Conservation (phyloP, 1,139 yeast genomes). For the Magnusiomyces magnusii region DNA sequence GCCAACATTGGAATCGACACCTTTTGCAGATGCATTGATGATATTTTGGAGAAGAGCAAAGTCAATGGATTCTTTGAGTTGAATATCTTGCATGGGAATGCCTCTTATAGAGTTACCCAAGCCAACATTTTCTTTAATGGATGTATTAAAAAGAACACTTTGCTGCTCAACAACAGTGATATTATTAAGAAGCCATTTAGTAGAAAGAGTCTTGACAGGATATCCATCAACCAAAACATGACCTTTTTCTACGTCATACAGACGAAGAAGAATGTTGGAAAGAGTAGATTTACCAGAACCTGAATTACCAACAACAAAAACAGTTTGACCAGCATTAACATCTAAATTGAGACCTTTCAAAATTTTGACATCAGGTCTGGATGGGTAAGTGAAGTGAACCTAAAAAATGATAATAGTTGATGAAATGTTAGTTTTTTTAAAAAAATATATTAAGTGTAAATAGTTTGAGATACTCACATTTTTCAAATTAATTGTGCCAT, state of each 20-base stretch:
- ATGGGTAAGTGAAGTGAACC: conserved; percentile 51
- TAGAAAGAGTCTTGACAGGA: conserved; percentile 39
- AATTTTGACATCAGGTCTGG: conserved; percentile 41
- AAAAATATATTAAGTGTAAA: no score
- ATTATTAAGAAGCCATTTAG: conserved; percentile 51
- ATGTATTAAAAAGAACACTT: conserved; percentile 55
- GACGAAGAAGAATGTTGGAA: conserved; percentile 50
- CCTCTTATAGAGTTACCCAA: conserved; percentile 36
- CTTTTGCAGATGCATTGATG: conserved; percentile 43
- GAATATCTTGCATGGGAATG: conserved; percentile 24
- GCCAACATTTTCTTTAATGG: conserved; percentile 56
- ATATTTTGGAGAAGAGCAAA: conserved; percentile 41
- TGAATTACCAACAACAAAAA: conserved; percentile 72
- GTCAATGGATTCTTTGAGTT: conserved; percentile 42
- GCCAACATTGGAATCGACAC: conserved; percentile 48
- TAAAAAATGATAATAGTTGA: conserved; percentile 6
- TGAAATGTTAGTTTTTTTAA: no score
- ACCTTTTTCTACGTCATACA: conserved; percentile 48
- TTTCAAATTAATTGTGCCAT: conserved; percentile 44
- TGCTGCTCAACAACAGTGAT: conserved; percentile 68
- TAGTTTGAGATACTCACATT: conserved; percentile 34
- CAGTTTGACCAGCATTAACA: conserved; percentile 42
- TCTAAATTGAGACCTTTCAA: conserved; percentile 42
- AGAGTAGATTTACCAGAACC: conserved; percentile 93
- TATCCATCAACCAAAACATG: conserved; percentile 49